phyloP scores from a whole-genome alignment of 1,139 yeast genomes.

The Nematodospora anomalae region DNA sequence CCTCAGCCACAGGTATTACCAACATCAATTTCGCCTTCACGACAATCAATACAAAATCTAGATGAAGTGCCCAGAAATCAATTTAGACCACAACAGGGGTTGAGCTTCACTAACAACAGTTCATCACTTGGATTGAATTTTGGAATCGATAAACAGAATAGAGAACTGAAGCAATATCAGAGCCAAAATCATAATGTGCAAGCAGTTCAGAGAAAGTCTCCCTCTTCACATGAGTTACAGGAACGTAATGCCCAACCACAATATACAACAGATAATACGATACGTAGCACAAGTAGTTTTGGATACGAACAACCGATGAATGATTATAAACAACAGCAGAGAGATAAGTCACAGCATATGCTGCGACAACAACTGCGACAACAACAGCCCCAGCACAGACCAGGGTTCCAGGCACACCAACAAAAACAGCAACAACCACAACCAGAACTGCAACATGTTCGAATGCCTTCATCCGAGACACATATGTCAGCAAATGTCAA shows the following conservation, averaged over 20 bases:
- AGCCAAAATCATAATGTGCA: neutral
- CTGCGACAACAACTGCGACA: constrained; percentile 9
- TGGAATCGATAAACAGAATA: constrained; percentile 7
- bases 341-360: too few species aligned
- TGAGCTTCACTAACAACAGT: constrained; percentile 20
- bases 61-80: constrained; percentile 21
- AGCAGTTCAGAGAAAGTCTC: constrained; percentile 1
- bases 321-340: neutral
- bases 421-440: constrained; percentile 7
- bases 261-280: neutral
- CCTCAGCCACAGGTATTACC: neutral
- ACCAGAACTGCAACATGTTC: constrained; percentile 10
- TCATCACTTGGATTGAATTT: constrained; percentile 8
- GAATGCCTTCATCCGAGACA: constrained; percentile 2
- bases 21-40: neutral
- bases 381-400: constrained; percentile 11
- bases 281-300: neutral
- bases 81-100: constrained; percentile 33
- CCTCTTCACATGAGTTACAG: constrained; percentile 5
- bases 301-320: neutral
- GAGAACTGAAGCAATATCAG: constrained; percentile 12
- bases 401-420: constrained; percentile 7
- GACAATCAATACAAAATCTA: neutral
- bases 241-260: neutral
- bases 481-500: neutral